These are phyloP conservation scores for Fusarium kyushuense DNA, from an alignment of 2,329 filamentous ascomycete genomes.

Conservation along the genomic window DNA sequence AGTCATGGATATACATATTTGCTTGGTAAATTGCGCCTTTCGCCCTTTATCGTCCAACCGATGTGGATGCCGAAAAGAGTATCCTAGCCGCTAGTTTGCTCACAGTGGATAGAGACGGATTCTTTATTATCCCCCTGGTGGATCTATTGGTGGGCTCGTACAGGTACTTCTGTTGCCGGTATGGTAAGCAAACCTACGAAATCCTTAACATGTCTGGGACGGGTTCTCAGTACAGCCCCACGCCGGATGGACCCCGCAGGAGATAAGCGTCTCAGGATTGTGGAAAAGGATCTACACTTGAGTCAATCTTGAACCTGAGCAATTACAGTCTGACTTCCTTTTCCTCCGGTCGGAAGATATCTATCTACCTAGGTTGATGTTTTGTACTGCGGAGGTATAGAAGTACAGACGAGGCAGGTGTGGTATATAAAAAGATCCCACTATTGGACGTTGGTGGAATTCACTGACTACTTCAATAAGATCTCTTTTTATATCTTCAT, in stretches of 20 bases:
- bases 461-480: not conserved
- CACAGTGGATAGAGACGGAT: conserved; percentile 34
- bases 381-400: not conserved
- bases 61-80: conserved; percentile 37
- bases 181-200: conserved; percentile 13
- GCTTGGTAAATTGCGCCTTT: conserved; percentile 22
- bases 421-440: not conserved
- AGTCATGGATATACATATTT: not conserved
- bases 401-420: not conserved
- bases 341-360: not conserved
- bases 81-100: conserved; percentile 17
- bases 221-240: not conserved
- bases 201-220: conserved; percentile 11
- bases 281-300: conserved; percentile 14
- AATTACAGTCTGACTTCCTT: conserved; percentile 4
- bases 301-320: conserved; percentile 13
- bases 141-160: conserved; percentile 13
- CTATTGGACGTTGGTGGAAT: not conserved
- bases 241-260: not conserved
- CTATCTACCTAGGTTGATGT: not conserved
- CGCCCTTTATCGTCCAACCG: conserved; percentile 25
- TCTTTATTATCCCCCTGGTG: conserved; percentile 27
- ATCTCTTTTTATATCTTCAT: not conserved
- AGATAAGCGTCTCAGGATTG: conserved; percentile 27
- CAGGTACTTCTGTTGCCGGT: conserved; percentile 13